phyloP scores from a whole-genome alignment of 306 rosid genomes.

The Gastrolobium bilobum region DNA sequence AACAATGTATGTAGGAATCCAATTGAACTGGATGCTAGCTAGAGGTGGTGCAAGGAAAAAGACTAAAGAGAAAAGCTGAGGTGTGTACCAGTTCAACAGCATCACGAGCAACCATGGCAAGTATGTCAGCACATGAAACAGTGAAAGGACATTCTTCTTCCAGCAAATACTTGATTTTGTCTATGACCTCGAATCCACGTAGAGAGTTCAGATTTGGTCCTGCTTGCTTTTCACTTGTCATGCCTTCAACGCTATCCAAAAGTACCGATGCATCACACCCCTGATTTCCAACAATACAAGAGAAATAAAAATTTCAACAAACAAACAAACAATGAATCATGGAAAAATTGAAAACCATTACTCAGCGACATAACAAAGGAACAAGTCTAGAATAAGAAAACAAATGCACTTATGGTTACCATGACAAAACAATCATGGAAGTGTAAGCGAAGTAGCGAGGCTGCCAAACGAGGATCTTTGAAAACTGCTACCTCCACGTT shows the following conservation, averaged over 20 bases:
- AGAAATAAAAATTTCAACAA: neutral
- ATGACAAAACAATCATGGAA: slow-evolving; percentile 94
- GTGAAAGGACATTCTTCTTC: slow-evolving; percentile 83
- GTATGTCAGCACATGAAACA: slow-evolving; percentile 90
- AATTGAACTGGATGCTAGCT: neutral
- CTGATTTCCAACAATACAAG: slow-evolving; percentile 46
- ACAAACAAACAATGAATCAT: neutral
- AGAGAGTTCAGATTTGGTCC: slow-evolving; percentile 76
- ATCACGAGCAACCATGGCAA: slow-evolving; percentile 90
- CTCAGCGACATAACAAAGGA: too few species aligned
- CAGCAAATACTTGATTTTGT: slow-evolving; percentile 68
- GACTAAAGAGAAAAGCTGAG: neutral
- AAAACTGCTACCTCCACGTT: slow-evolving; percentile 63
- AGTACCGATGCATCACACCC: slow-evolving; percentile 96
- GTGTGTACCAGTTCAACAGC: slow-evolving; percentile 67
- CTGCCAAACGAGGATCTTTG: slow-evolving; percentile 89
- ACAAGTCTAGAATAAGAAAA: neutral
- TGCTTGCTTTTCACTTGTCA: slow-evolving; percentile 84
- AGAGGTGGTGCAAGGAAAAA: neutral
- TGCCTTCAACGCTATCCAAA: slow-evolving; percentile 69
- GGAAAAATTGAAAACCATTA: neutral
- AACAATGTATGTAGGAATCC: neutral
- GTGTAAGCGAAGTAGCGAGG: slow-evolving; percentile 88
- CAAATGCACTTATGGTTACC: slow-evolving; percentile 50
- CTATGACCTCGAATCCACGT: slow-evolving; percentile 80